Evolutionary conservation across 1,139 yeast species (phyloP).

Genomic region (Suhomyces taliae): DNA sequence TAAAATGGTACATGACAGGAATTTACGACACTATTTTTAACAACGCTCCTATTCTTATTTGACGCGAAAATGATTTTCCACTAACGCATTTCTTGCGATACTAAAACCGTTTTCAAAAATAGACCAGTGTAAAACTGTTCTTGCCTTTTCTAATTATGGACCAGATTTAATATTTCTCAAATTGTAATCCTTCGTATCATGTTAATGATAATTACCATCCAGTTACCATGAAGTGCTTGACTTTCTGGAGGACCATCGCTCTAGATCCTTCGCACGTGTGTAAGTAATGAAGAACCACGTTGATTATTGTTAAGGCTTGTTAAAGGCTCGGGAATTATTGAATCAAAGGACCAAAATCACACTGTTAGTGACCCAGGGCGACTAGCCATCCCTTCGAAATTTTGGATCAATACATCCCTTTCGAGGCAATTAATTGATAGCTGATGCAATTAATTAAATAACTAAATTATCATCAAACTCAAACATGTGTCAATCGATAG

Average conservation of each 20-base stretch:
- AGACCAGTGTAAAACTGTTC: background rate
- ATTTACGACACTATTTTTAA: background rate
- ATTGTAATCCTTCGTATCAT: too few species aligned
- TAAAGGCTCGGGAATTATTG: background rate
- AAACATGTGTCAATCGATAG: too few species aligned
- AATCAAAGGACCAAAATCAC: background rate
- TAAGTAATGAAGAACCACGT: background rate
- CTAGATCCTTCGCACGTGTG: background rate
- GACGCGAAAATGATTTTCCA: background rate
- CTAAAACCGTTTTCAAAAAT: background rate
- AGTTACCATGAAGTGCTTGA: background rate
- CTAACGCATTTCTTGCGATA: too few species aligned
- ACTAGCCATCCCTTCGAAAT: background rate
- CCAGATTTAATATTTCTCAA: too few species aligned
- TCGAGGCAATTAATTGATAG: background rate
- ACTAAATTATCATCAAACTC: too few species aligned
- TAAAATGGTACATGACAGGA: background rate
- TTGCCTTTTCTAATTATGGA: too few species aligned
- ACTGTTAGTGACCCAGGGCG: background rate
- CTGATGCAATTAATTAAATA: too few species aligned
- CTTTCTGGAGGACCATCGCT: background rate
- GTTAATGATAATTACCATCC: background rate
- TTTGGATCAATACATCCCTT: background rate
- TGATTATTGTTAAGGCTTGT: background rate
- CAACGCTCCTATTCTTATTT: background rate